Evolutionary conservation across 345 rosid genomes (phyloP), one percentile per base, ranked within the genome.

Genomic region (Ricinus communis): DNA sequence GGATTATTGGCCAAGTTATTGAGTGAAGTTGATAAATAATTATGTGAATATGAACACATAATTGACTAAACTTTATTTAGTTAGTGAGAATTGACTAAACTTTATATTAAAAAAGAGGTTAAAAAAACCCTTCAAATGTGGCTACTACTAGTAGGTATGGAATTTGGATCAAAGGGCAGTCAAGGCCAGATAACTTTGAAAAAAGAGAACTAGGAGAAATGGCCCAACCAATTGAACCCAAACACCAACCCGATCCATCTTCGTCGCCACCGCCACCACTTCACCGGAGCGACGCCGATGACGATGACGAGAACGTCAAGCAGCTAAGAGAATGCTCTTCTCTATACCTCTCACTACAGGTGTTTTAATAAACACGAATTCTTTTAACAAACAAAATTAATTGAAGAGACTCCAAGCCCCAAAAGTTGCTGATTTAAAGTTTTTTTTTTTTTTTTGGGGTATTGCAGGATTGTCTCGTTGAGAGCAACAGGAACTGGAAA

Each of bases 231-330:
- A 7, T 31, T 59, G 36, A 27, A 15, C 54, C 30, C 19, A 27
- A 28, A 33, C 10, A 5, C 28, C 40, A 16, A 0, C 5, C 46
- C 18, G 12, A 43, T 11, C 65, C 36, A 22, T n/a, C 18, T 54
- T 53, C 69, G 19, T 62, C 80, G 2, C 19, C 68, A 0, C 59
- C 46, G 4, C 69, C 79, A 18, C 77, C 81, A 36, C 70, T 76
- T 47, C 98, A 94, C 76, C 87, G 74, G 62, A 78, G 59, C 79
- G 91, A 88, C 67, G 91, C 90, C 31, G 91, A 84, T n/a, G 95
- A 87, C 5, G 97, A 90, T 0, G 97, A 91, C 38, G 95, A 86
- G 85, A 91, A 79, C 85, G 95, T 91, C 71, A 94, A 88, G 84
- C 98, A 91, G 78, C 91, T 94, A 57, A 72, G 71, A 40, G 90